Evolutionary conservation across 2,329 filamentous ascomycete genomes (phyloP).

Genomic region (Pseudogymnoascus sp.): DNA sequence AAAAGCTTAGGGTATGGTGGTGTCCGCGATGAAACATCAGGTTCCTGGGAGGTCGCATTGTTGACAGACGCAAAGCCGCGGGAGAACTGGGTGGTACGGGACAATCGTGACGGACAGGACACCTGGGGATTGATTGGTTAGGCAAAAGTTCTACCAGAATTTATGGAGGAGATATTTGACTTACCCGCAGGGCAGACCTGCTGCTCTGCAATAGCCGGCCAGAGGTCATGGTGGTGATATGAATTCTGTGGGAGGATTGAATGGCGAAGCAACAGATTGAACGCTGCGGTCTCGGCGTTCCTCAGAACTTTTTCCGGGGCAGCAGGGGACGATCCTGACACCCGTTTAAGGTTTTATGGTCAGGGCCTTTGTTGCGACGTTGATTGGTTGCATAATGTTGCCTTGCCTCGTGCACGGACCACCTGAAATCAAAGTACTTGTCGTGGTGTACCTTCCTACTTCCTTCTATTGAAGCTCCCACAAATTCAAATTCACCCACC

Average conservation of each 20-base stretch:
- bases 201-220: conserved; percentile 25
- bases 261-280: conserved; percentile 2
- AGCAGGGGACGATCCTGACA: conserved; percentile 3
- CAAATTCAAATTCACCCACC: not conserved
- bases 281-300: conserved; percentile 8
- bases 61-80: conserved; percentile 26
- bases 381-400: not conserved
- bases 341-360: not conserved
- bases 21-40: conserved; percentile 30
- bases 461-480: not conserved
- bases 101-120: conserved; percentile 14
- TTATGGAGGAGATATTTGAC: not conserved
- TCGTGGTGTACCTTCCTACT: not conserved
- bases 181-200: conserved; percentile 27
- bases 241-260: not conserved
- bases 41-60: conserved; percentile 18
- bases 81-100: conserved; percentile 16
- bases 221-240: conserved; percentile 22
- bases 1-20: conserved; percentile 80
- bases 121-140: conserved; percentile 13
- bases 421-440: not conserved
- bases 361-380: not conserved
- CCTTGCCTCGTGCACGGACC: not conserved
- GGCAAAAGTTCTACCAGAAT: conserved; percentile 16
- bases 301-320: not conserved